A percentile compares a stretch with the other conserved stretches of the same genome.
phyloP scores from a whole-genome alignment of 2,329 filamentous ascomycete genomes.

The Botrytis porri region DNA sequence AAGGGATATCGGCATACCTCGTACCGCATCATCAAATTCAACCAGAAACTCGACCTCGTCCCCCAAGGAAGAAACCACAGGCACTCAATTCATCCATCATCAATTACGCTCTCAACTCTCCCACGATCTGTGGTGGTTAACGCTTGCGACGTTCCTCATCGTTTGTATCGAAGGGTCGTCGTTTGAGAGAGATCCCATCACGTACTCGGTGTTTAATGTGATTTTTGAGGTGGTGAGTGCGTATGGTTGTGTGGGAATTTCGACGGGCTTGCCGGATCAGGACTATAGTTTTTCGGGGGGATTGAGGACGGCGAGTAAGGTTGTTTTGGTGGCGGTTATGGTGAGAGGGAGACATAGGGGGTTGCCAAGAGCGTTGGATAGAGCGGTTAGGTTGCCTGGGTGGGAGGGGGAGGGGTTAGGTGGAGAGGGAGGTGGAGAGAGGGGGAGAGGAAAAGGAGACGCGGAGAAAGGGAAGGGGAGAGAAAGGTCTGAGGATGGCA shows the following conservation, averaged over 20 bases:
- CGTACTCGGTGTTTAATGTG: slow-evolving; percentile 59
- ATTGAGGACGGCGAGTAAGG: slow-evolving; percentile 54
- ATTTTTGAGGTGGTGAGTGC: slow-evolving; percentile 56
- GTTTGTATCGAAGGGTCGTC: slow-evolving; percentile 57
- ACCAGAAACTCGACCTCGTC: neutral
- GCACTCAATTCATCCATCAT: slow-evolving; percentile 29
- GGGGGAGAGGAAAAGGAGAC: too few relatives aligned
- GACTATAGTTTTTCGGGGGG: slow-evolving; percentile 55
- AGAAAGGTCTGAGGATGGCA: neutral
- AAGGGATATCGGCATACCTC: slow-evolving; percentile 13
- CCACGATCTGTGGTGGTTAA: slow-evolving; percentile 66
- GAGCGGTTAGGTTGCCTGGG: slow-evolving; percentile 47
- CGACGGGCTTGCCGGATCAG: slow-evolving; percentile 52
- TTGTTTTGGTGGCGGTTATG: slow-evolving; percentile 57
- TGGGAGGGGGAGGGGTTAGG: slow-evolving; percentile 18
- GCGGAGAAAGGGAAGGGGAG: neutral
- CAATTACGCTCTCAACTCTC: slow-evolving; percentile 63
- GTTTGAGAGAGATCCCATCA: slow-evolving; percentile 49
- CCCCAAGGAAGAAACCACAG: neutral
- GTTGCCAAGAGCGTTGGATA: slow-evolving; percentile 54
- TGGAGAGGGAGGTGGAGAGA: neutral
- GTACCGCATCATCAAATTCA: neutral
- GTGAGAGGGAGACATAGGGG: slow-evolving; percentile 55
- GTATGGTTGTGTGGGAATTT: slow-evolving; percentile 62
- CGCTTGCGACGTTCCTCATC: slow-evolving; percentile 58